These are phyloP conservation scores for Paramecium octaurelia DNA, from an alignment of 73 alveolate species.

Conservation along the genomic window DNA sequence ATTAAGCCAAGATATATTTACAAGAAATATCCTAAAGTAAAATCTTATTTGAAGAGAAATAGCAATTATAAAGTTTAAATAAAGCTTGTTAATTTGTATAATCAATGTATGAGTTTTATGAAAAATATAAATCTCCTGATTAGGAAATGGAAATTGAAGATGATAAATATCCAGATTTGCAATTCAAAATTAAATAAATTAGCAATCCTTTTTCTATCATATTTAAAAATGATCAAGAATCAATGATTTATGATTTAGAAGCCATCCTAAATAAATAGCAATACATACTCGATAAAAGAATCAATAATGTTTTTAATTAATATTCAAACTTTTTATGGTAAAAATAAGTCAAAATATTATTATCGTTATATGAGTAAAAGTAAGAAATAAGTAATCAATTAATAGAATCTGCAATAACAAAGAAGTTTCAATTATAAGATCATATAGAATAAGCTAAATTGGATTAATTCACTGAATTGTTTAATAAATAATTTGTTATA, in stretches of 20 bases:
- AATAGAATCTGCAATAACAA: not conserved
- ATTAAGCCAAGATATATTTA: not conserved
- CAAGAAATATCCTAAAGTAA: not conserved
- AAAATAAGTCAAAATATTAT: not conserved
- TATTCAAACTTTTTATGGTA: not conserved
- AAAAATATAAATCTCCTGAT: not conserved
- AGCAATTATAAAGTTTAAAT: not conserved
- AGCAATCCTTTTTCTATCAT: not conserved
- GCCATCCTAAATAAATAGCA: not conserved
- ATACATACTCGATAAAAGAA: conserved; percentile 2
- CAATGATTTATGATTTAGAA: not conserved
- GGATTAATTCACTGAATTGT: not conserved
- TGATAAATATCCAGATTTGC: conserved; percentile 26
- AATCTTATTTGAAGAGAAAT: not conserved
- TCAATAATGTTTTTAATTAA: not conserved
- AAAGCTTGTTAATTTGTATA: not conserved
- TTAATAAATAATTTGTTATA: not conserved
- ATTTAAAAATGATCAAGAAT: not conserved
- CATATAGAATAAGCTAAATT: not conserved
- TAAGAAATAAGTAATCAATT: not conserved
- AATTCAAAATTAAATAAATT: conserved; percentile 2
- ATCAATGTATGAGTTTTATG: conserved; percentile 18
- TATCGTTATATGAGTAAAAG: not conserved
- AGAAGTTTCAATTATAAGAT: not conserved
- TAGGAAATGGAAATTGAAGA: conserved; percentile 44